Base-by-base conservation (phyloP, 2,329 filamentous ascomycete species). In the Aspergillus aculeatinus region DNA sequence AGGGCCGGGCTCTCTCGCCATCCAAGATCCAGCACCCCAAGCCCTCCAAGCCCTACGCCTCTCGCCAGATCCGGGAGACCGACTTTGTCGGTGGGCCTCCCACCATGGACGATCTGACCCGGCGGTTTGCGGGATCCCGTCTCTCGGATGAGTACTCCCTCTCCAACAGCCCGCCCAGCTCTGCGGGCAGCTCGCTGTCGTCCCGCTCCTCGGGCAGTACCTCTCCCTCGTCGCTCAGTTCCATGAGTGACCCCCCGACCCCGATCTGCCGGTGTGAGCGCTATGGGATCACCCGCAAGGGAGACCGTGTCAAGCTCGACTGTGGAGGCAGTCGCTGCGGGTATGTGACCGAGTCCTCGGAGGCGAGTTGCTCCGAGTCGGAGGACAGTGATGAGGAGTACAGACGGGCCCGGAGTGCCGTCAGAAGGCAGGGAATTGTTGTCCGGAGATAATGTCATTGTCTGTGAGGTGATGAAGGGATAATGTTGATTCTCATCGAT, bases 261-360 rank as follows among this genome's bases (percentile, higher is more conserved):
- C 77, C 77, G 72, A 85, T 84, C 76, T 98, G 95, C 87, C 92
- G 89, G 66, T 98, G 94, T 81, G 92, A 97, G 79, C 91, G 93
- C 81, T 97, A 95, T 82, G 94, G 93, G 70, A 96, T 98, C 82
- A 97, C 93, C 66, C 90, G 92, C 80, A 88, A 89, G 77, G 92
- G 93, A 74, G 90, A 96, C 78, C 89, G 93, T 72, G 90, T 98
- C 85, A 95, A 94, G 85, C 87, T 97, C 77, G 93, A 97, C 85
- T 98, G 94, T 74, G 92, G 92, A 69, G 94, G 94, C 68, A 83
- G 87, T 63, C 89, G 91, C 75, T 97, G 94, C 80, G 91, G 91
- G 72, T 95, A 90, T 80, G 85, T 85, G 50, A 69, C 68, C 65
- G 88, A 91, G 71, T 74, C 73, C 4, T 87, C 89, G 62, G 85